phyloP scores from a whole-genome alignment of 2,329 filamentous ascomycete genomes.

The Fusarium sp. region DNA sequence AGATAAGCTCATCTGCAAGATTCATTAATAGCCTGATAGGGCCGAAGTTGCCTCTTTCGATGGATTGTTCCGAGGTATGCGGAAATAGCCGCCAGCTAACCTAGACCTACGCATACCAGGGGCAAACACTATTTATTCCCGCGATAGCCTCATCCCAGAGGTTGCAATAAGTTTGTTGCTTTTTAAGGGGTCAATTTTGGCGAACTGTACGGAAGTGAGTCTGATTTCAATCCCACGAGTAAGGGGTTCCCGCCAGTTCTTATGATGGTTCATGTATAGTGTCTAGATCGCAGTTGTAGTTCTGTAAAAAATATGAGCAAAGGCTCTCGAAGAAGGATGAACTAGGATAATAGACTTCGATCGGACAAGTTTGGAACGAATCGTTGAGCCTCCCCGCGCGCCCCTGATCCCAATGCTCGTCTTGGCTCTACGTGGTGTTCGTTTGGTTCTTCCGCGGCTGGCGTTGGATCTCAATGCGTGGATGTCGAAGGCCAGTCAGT shows the following conservation, averaged over 20 bases:
- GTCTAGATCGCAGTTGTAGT: too few species aligned
- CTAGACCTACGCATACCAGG: background rate
- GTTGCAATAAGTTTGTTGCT: background rate
- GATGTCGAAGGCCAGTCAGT: too few species aligned
- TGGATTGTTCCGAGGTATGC: background rate
- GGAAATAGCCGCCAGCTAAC: background rate
- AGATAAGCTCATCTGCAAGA: background rate
- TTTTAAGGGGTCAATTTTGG: background rate
- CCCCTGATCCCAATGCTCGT: too few species aligned
- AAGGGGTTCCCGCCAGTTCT: background rate
- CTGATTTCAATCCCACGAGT: background rate
- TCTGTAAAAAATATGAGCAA: too few species aligned
- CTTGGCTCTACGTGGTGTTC: too few species aligned
- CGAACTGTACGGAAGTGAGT: background rate
- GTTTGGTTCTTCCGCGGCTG: too few species aligned
- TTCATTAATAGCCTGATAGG: background rate
- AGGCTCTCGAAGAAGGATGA: too few species aligned
- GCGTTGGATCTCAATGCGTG: too few species aligned
- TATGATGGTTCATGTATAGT: too few species aligned
- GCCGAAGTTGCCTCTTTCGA: constrained; percentile 2
- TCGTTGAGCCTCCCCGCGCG: too few species aligned
- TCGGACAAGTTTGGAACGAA: too few species aligned
- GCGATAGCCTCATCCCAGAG: background rate
- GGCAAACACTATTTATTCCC: background rate
- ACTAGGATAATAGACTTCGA: too few species aligned